Evolutionary conservation across 352 stramenopile species (phyloP), one percentile per base, ranked within the genome.

Genomic region (Blastocystis sp.): DNA sequence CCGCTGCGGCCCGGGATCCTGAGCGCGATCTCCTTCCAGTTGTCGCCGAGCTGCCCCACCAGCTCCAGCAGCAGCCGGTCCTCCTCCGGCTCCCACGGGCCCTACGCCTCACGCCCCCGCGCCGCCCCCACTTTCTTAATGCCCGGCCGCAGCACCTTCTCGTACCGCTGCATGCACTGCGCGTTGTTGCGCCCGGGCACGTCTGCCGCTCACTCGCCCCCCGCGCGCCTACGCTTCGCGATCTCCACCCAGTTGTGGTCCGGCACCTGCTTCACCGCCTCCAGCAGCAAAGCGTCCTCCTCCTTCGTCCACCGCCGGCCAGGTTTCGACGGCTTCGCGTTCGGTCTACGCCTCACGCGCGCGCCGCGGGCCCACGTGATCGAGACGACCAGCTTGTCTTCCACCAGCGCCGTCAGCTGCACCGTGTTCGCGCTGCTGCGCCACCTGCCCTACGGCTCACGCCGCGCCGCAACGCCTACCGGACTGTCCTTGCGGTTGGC

Each of bases 11-110:
- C 89, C 93, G 59, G 45, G n/a, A 87, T 87, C 10, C 62, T 42
- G 1, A 84, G 61, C 14, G 92, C 92, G 80, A 95, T 95, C 21
- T 92, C 91, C 61, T 90, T 92, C 93, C 93, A 95, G 57, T 94
- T 92, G 89, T 94, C 94, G 0, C 93, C 93, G 6, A 63, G 43
- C 38, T 65, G 48, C 24, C 21, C 28, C 11, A 81, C 70, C 11
- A 45, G 66, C n/a, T 64, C 21, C 38, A 81, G 48, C 57, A 81
- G 42, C 54, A 64, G 21, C 52, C 43, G 14, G 48, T 81, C 70
- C 38, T 81, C 70, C 59, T 81, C 70, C 6, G 17, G 54, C 64
- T 52, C 66, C 70, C 70, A 81, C 19, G 45, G 64, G 64, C 70
- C 70, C 28, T n/a, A n/a, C n/a, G n/a, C n/a, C n/a, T n/a, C n/a